Evolutionary conservation across 257 asterid species (phyloP), one percentile per base, ranked within the genome.

Genomic region (Penstemon eatonii): DNA sequence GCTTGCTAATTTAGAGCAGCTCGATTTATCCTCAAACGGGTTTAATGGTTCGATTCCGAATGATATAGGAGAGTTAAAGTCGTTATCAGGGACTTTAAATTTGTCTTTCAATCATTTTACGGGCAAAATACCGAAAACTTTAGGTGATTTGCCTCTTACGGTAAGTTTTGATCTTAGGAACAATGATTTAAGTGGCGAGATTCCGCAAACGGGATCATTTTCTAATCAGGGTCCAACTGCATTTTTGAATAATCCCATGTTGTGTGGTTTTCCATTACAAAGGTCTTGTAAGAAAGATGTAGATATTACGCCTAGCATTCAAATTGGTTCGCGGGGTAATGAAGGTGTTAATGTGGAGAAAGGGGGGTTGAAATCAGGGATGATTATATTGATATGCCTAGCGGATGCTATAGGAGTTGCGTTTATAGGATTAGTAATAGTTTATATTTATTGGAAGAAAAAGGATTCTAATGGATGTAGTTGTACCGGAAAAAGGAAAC

Each of bases 171-270:
- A 89, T 78, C 96, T 93, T 33, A 83, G 90, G 83, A 75, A 77
- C n/a, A 93, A 93, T 44, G 82, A 83, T 64, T 77, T 93, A 69
- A 84, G 82, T 11, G 99, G 99, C 18, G 95, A 89, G 81, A 87
- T 91, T 72, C 97, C 99, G 0, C 95, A 90, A 63, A 80, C 92
- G 0, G 97, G 99, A 19, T 83, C 96, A 8, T 90, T 93, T 60
- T 83, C 96, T 3, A 87, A 87, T 80, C 99, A 93, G 74, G 97
- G 97, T 19, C 97, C 99, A 0, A 87, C 92, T 0, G 97, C 99
- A 46, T 93, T 93, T 75, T 50, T 86, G 75, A 86, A 86, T 53
- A 93, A 93, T 68, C 95, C 96, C 2, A 66, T 69, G 71, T 71
- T 93, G 12, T 93, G 99, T 80, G 97, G 99, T 61, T 93, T 93